Evolutionary conservation across 495 filamentous ascomycete species (phyloP), one percentile per base, ranked within the genome.

Genomic region (Penicillium tannophilum): DNA sequence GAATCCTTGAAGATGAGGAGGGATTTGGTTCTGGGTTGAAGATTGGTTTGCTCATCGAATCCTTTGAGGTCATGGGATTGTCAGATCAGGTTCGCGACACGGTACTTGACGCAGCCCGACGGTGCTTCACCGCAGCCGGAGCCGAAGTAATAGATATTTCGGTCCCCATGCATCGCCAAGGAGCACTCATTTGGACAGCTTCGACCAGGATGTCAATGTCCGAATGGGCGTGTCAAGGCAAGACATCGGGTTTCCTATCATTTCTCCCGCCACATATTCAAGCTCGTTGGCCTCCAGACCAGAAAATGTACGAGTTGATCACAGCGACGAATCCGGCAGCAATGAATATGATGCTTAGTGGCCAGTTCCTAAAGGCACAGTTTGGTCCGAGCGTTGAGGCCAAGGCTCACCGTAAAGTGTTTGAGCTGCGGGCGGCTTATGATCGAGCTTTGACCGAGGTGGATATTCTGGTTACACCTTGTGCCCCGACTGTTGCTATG

Each of bases 1-100:
- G 72, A 28, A 62, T 71, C 23, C 67, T 69, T 54, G 70, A 79
- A 3, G 56, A 67, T 31, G 76, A 73, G 8, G 11, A 0, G 44
- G 76, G 10, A 6, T 5, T 48, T 10, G 57, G 51, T 12, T 44
- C 59, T 42, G 59, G 59, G 64, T 5, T 79, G 16, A 77, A 66
- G 52, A 64, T 84, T 10, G 83, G 81, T 1, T 64, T 86, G 3
- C 58, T 86, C 4, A 60, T 43, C 2, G 82, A 86, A 58, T 73
- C 75, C 0, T 78, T 83, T 51, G 62, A 73, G 12, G 49, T 77
- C 28, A 65, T 72, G 0, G 73, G 72, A 0, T 58, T 82, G 2
- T 73, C 79, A 44, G 54, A 70, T 1, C 60, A 76, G 7, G 76
- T 85, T 1, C 65, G 71, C 23, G 63, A 67, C 28, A 76, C 63